Evolutionary conservation across 2,329 filamentous ascomycete genomes (phyloP).

Genomic region (Cladosporium sp.): DNA sequence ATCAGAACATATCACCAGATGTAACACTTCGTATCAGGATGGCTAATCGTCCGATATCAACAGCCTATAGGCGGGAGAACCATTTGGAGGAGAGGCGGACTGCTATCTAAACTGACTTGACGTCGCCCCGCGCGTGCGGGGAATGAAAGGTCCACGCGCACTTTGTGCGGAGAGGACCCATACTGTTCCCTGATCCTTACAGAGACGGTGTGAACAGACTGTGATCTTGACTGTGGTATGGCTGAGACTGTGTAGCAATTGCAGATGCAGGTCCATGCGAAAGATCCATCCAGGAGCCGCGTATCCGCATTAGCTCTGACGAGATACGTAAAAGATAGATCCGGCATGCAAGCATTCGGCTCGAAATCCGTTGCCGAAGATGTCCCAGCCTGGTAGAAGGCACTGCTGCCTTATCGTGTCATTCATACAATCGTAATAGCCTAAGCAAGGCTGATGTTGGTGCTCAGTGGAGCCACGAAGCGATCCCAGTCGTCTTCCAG

Average conservation of each 20-base stretch:
- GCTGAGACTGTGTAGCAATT: no score
- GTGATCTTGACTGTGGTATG: no score
- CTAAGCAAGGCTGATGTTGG: conserved; percentile 38
- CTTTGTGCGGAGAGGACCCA: background rate
- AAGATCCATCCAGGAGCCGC: background rate
- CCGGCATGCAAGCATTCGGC: background rate
- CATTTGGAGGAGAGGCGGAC: background rate
- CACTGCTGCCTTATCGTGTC: background rate
- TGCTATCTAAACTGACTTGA: background rate
- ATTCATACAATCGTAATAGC: background rate
- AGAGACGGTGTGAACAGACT: no score
- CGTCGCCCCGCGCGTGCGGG: background rate
- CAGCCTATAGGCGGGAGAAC: background rate
- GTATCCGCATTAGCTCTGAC: background rate
- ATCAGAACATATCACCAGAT: background rate
- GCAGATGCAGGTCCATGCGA: conserved; percentile 1
- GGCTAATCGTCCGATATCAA: background rate
- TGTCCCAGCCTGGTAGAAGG: no score
- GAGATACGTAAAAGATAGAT: background rate
- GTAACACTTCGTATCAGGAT: background rate
- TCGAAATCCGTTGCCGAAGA: background rate
- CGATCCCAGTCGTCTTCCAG: conserved; percentile 38
- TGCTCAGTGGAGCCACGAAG: conserved; percentile 38
- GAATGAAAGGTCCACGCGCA: conserved; percentile 10
- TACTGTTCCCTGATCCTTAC: background rate